These are phyloP conservation scores for Elsinoe perseae DNA, from an alignment of 2,329 filamentous ascomycete species.

Conservation along the genomic window DNA sequence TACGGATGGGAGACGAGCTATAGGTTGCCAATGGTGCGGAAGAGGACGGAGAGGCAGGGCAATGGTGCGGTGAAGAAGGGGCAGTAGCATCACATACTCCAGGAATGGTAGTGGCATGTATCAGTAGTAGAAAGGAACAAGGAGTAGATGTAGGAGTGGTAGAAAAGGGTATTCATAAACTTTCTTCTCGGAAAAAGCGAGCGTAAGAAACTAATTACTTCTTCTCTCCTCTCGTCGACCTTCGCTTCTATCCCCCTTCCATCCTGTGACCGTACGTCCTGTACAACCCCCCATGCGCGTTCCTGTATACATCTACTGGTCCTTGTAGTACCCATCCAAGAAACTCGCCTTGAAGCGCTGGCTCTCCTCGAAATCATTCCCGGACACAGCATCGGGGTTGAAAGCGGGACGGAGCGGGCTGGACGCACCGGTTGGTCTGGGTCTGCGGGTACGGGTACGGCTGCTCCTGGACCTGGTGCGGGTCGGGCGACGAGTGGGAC, in stretches of 20 bases:
- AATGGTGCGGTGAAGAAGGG: background rate
- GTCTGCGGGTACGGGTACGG: background rate
- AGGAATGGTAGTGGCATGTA: background rate
- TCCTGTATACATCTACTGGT: background rate
- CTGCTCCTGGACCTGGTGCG: background rate
- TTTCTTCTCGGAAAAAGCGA: background rate
- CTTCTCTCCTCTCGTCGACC: background rate
- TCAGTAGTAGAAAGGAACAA: background rate
- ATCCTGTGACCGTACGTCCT: background rate
- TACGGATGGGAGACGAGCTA: slow-evolving; percentile 69
- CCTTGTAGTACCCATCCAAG: slow-evolving; percentile 8
- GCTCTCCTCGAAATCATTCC: slow-evolving; percentile 4
- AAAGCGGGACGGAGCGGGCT: slow-evolving; percentile 1
- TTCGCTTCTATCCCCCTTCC: background rate
- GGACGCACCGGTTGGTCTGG: background rate
- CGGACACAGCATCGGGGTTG: background rate
- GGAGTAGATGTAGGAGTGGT: background rate
- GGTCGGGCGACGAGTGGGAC: background rate
- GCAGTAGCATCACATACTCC: too few relatives aligned
- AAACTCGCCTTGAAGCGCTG: slow-evolving; percentile 13
- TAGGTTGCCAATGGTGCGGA: slow-evolving; percentile 34
- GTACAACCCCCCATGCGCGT: background rate
- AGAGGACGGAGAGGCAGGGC: slow-evolving; percentile 23
- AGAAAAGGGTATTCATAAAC: background rate
- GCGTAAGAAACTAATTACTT: background rate